Percentiles rank a stretch among this genome's conserved stretches.
These are phyloP conservation scores for Camelina hispida DNA, from an alignment of 345 rosid genomes.

Conservation along the genomic window DNA sequence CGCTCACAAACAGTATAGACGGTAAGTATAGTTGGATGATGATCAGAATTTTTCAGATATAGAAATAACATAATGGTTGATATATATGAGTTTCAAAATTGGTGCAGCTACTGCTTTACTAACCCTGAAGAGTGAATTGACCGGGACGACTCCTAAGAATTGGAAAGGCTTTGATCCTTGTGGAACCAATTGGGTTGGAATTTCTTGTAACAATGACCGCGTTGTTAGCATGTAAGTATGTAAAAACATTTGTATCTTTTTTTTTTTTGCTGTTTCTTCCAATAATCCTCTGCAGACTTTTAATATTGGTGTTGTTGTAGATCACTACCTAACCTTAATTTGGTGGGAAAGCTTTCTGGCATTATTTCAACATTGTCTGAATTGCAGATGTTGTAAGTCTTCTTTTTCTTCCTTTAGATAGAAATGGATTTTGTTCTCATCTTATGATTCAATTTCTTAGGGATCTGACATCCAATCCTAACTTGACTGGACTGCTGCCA, in stretches of 20 bases:
- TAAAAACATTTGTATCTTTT: too few relatives aligned
- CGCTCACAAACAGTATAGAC: not conserved
- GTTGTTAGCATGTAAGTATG: not conserved
- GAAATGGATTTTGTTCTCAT: not conserved
- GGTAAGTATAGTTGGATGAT: not conserved
- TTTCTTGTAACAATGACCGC: not conserved
- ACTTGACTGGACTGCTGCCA: conserved; percentile 65
- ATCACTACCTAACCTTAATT: conserved; percentile 50
- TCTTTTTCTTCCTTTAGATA: not conserved
- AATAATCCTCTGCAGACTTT: too few relatives aligned
- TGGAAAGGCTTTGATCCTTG: conserved; percentile 17
- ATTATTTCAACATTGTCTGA: conserved; percentile 56
- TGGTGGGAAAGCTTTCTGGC: conserved; percentile 56
- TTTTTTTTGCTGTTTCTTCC: too few relatives aligned
- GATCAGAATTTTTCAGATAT: not conserved
- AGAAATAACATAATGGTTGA: not conserved
- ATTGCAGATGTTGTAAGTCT: conserved; percentile 56
- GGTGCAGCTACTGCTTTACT: not conserved
- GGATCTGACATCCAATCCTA: conserved; percentile 72
- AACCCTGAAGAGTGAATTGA: not conserved
- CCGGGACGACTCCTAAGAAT: not conserved
- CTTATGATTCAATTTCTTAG: conserved; percentile 45
- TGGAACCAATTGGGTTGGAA: not conserved
- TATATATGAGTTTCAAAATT: not conserved
- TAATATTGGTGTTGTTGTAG: too few relatives aligned